Conservation (phyloP, 2,329 filamentous ascomycete genomes). For the Emmonsiellopsis sp. region DNA sequence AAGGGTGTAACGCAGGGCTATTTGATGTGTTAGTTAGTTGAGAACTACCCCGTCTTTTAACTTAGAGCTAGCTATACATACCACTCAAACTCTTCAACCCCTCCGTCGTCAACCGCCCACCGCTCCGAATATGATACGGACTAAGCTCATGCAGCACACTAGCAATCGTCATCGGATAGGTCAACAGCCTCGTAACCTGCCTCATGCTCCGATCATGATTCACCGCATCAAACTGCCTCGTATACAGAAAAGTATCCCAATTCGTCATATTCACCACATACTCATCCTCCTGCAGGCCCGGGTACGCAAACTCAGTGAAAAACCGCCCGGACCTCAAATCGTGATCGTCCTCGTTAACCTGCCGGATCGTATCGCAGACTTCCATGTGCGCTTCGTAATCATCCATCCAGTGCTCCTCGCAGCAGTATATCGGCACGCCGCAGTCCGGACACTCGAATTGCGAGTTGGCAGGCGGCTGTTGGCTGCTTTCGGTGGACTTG, state of each 20-base stretch:
- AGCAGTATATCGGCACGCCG: conserved; percentile 87
- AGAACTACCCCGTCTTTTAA: conserved; percentile 1
- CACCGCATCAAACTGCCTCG: conserved; percentile 80
- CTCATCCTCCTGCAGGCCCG: conserved; percentile 81
- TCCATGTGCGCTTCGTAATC: conserved; percentile 90
- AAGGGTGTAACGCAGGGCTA: conserved; percentile 83
- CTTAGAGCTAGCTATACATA: conserved; percentile 39
- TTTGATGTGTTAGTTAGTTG: conserved; percentile 10
- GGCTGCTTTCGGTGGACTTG: conserved; percentile 42
- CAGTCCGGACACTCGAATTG: conserved; percentile 95
- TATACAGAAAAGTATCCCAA: conserved; percentile 96
- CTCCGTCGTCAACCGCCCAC: conserved; percentile 70
- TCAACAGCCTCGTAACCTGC: conserved; percentile 85
- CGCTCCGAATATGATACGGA: conserved; percentile 72
- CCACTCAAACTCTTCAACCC: conserved; percentile 89
- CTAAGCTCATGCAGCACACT: conserved; percentile 91
- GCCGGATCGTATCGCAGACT: conserved; percentile 79
- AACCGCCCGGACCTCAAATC: conserved; percentile 81
- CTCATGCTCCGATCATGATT: conserved; percentile 85
- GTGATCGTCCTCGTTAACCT: conserved; percentile 98
- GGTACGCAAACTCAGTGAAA: conserved; percentile 91
- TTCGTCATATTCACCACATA: conserved; percentile 94
- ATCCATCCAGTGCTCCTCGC: conserved; percentile 88
- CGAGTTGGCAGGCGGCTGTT: conserved; percentile 66
- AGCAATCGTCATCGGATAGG: conserved; percentile 84